Percentiles rank a stretch among this genome's conserved stretches.
Evolutionary conservation across 345 rosid species (phyloP).

Genomic region (Sisymbrium altissimum): DNA sequence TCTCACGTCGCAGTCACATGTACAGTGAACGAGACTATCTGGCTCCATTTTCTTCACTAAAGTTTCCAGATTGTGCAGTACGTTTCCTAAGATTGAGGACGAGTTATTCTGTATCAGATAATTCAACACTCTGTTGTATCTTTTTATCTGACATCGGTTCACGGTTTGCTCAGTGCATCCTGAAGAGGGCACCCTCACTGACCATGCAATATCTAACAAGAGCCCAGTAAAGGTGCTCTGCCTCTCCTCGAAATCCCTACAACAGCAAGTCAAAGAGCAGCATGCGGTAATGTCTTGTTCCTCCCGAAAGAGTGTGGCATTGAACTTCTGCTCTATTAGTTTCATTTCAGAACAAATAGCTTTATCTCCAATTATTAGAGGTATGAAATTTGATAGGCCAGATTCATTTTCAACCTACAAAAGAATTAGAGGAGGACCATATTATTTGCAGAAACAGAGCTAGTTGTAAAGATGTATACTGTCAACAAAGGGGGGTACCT

Average conservation of each 20-base stretch:
- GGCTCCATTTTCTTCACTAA: slow-evolving; percentile 39
- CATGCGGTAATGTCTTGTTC: slow-evolving; percentile 32
- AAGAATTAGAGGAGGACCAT: slow-evolving; percentile 7
- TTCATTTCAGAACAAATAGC: slow-evolving; percentile 76
- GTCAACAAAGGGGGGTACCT: slow-evolving; percentile 41
- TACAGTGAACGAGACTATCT: slow-evolving; percentile 28
- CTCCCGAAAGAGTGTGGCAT: slow-evolving; percentile 38
- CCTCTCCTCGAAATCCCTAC: slow-evolving; percentile 41
- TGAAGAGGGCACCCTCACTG: slow-evolving; percentile 57
- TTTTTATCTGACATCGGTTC: slow-evolving; percentile 59
- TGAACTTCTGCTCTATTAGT: slow-evolving; percentile 56
- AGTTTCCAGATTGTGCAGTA: slow-evolving; percentile 50
- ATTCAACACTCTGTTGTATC: slow-evolving; percentile 53
- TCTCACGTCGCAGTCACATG: slow-evolving; percentile 39
- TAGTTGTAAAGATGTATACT: neutral
- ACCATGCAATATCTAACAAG: slow-evolving; percentile 81
- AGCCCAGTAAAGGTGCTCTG: slow-evolving; percentile 60
- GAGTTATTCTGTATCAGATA: slow-evolving; percentile 57
- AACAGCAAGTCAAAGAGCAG: slow-evolving; percentile 33
- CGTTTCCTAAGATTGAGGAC: slow-evolving; percentile 48
- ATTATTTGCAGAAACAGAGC: neutral
- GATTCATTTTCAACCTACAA: slow-evolving; percentile 84
- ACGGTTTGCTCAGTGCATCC: slow-evolving; percentile 44
- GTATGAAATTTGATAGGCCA: slow-evolving; percentile 89
- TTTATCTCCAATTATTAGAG: slow-evolving; percentile 65